Evolutionary conservation across 2,329 filamentous ascomycete genomes (phyloP).

Genomic region (Beauveria varroae): DNA sequence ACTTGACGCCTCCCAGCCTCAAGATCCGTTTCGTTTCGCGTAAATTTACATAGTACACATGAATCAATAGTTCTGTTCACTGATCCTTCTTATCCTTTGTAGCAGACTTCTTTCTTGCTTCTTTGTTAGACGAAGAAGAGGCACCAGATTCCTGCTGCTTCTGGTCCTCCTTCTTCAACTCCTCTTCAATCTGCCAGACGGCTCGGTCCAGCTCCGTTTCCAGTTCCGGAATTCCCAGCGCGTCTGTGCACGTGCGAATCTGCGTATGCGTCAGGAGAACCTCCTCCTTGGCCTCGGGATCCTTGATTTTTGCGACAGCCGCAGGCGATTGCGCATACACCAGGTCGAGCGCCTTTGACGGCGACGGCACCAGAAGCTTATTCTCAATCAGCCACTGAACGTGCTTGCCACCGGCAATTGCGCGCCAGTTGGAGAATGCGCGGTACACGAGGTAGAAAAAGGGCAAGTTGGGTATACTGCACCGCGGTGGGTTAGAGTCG

Average conservation of each 20-base stretch:
- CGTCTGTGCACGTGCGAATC: slow-evolving; percentile 51
- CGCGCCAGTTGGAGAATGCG: slow-evolving; percentile 87
- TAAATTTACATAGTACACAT: slow-evolving; percentile 6
- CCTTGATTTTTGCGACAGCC: slow-evolving; percentile 15
- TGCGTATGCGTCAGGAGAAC: slow-evolving; percentile 43
- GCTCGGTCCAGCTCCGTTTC: slow-evolving; percentile 68
- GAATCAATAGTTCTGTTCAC: slow-evolving; percentile 4
- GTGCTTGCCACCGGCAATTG: slow-evolving; percentile 76
- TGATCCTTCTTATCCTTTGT: slow-evolving; percentile 16
- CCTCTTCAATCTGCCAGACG: slow-evolving; percentile 61
- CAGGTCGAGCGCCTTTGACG: slow-evolving; percentile 63
- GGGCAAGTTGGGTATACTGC: slow-evolving; percentile 81
- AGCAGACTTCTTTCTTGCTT: background rate
- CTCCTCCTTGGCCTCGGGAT: slow-evolving; percentile 23
- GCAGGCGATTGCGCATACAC: slow-evolving; percentile 48
- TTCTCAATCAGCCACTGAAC: slow-evolving; percentile 73
- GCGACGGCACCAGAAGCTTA: slow-evolving; percentile 57
- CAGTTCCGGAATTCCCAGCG: slow-evolving; percentile 60
- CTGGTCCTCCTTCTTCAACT: slow-evolving; percentile 31
- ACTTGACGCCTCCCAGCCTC: background rate
- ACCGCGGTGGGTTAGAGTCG: background rate
- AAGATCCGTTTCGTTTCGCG: slow-evolving; percentile 13
- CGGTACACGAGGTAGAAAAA: slow-evolving; percentile 95
- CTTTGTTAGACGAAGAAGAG: background rate
- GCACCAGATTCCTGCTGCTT: slow-evolving; percentile 21